Conservation (phyloP, 2,329 filamentous ascomycete genomes). For the Atkinsonella texensis region DNA sequence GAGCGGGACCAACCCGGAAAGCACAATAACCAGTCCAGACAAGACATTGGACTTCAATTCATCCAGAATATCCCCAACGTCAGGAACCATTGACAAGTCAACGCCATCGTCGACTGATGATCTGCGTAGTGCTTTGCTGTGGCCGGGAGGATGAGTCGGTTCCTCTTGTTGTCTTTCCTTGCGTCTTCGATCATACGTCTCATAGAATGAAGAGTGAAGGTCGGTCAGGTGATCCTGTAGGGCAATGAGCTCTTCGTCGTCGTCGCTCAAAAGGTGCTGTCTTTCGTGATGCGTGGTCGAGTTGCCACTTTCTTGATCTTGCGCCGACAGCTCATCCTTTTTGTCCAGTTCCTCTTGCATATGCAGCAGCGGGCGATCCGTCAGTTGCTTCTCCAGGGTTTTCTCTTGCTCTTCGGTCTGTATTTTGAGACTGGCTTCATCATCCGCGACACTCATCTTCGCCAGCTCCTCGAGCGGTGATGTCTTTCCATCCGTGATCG, state of each 20-base stretch:
- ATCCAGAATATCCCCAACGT: constrained; percentile 77
- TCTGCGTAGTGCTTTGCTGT: constrained; percentile 19
- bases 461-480: constrained; percentile 60
- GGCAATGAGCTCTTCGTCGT: constrained; percentile 70
- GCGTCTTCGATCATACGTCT: constrained; percentile 58
- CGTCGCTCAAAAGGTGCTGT: constrained; percentile 75
- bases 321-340: constrained; percentile 40
- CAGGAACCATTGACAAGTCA: constrained; percentile 52
- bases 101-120: constrained; percentile 27
- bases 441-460: constrained; percentile 61
- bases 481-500: constrained; percentile 14
- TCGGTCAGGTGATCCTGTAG: constrained; percentile 64
- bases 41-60: constrained; percentile 68
- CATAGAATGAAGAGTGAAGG: constrained; percentile 72
- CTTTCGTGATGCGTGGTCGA: constrained; percentile 28
- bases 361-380: constrained; percentile 77
- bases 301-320: constrained; percentile 15
- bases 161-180: constrained; percentile 22
- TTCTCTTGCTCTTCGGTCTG: constrained; percentile 82
- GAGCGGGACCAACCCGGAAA: constrained; percentile 82
- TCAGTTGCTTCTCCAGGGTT: constrained; percentile 75
- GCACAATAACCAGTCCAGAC: constrained; percentile 63
- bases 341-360: constrained; percentile 87
- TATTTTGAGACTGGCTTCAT: constrained; percentile 54
- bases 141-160: constrained; percentile 22